Evolutionary conservation across 805 yeast species (phyloP), one percentile per base, ranked within the genome.

Genomic region (Starmerella bacillaris): DNA sequence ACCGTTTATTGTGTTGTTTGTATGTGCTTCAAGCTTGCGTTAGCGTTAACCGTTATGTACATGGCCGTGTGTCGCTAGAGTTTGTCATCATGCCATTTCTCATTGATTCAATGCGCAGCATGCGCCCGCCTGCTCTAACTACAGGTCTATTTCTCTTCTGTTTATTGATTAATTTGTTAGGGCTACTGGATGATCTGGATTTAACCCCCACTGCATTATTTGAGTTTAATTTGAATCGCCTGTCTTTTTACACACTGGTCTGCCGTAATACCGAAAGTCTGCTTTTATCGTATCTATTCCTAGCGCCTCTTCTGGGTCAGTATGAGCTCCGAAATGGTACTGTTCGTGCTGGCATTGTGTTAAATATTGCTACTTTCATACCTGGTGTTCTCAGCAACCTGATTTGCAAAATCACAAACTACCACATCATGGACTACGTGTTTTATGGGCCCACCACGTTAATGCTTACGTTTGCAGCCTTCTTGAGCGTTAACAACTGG

Each of bases 291-390:
- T 38, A 69, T 6, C 40, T 70, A 26, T 65, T 75, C 1, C 50
- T 82, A 30, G 59, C 67, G 38, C 66, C 75, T 1, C 71, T 78
- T 16, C 53, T 80, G 47, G 60, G 74, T 9, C 60, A 63, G 34
- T 82, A 74, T 54, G 94, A 82, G 59, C 58, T 64, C 37, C 51
- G 56, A 17, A 75, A 79, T 48, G 95, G 94, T 4, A 80, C 95
- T 0, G 76, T 82, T 3, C 70, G 79, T 54, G 77, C 93, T 3
- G 94, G 92, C 3, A 61, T 83, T 31, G 73, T 82, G 12, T 59
- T 83, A 37, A 82, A 80, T 51, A 50, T 78, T 18, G 55, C 76
- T 33, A 78, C 92, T 2, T 72, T 75, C 1, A 54, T 70, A 3
- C 65, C 86, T 2, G 94, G 77, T 3, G 48, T 79, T 27, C 66